Evolutionary conservation across 345 rosid species (phyloP), one percentile per base, ranked within the genome.

Genomic region (Eutrema japonicum): DNA sequence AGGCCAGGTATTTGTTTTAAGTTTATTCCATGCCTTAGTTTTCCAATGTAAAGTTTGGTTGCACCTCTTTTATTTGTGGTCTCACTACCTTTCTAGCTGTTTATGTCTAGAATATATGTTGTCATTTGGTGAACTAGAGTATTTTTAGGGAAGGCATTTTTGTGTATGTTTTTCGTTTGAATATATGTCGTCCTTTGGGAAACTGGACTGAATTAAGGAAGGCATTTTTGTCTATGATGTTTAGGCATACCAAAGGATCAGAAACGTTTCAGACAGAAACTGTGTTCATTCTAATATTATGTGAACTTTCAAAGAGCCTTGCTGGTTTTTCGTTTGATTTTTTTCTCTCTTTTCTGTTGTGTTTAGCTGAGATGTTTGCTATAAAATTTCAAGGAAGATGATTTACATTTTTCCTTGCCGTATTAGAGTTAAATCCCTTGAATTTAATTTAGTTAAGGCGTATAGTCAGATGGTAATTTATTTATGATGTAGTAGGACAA

Each of bases 1-100:
- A 57, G 97, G 98, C 63, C 89, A 94, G 95, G 98, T 94, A 67
- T 52, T 53, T 16, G 33, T 46, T 77, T 70, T 75, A 59, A 50
- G 66, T 74, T 42, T 16, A 50, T 51, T 50, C 4, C 48, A 37
- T 16, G 61, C 36, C 63, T 9, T 29, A 60, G 64, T 18, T 64
- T 51, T 43, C 56, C 4, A 12, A 41, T 16, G 27, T 52, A 12
- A 18, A 42, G 38, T 61, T 38, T 50, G 26, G 45, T 12, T 10
- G 4, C 60, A 57, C 6, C 36, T 56, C 59, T 33, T 53, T 13
- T 36, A 43, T 63, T 7, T 43, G 7, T 42, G 46, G 7, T 41
- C 32, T 14, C 43, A 7, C 3, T 41, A 38, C 42, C 29, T 60
- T 54, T 33, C 8, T 14, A 42, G 46, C 45, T 51, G n/a, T 48